Base-by-base conservation (phyloP, 2,329 filamentous ascomycete species). In the Hymenoscyphus infarciens region DNA sequence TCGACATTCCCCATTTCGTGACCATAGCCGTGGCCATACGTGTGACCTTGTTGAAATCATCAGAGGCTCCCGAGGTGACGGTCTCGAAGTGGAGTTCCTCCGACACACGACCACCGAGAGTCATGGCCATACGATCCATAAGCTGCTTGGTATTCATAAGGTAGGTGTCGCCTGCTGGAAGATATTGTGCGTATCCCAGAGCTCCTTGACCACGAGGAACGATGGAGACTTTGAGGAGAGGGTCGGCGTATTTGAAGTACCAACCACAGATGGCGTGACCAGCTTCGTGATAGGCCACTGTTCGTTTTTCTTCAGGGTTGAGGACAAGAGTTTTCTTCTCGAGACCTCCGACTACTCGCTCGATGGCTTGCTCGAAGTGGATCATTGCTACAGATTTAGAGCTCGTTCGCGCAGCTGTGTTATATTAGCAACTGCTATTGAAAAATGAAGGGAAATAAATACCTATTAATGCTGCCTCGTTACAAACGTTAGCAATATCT, bases 71-170 rank as follows among this genome's bases (percentile, higher is more conserved):
- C 56, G 91, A 95, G 1, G 95, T 99, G 22, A 99, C 95, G 0
- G 92, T 96, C 38, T 95, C 89, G 78, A 99, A 99, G 79, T 99
- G 94, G 7, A 99, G 80, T 77, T 99, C 95, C 78, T 99, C 95
- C 22, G 90, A 95, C 27, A 99, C 90, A 68, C 95, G 92, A 1
- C 95, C 95, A 70, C 93, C 95, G 61, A 99, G 87, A 2, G 94
- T 97, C 95, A 99, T 99, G 67, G 95, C 95, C 95, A 99, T 99
- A 70, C 95, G 92, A 76, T 99, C 95, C 91, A 98, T 97, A 52
- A 99, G 83, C 78, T 99, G 95, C 75, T 93, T 88, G 67, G 91
- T 88, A 73, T 89, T 97, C 93, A 99, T 95, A 67, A 99, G 84
- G 76, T 98, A 98, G 8, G 91, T 92, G 74, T 99, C 95, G 62